Percentiles rank a stretch among this genome's conserved stretches.
Evolutionary conservation across 202 grass and related monocot species (phyloP).

Genomic region (Zizania palustris): DNA sequence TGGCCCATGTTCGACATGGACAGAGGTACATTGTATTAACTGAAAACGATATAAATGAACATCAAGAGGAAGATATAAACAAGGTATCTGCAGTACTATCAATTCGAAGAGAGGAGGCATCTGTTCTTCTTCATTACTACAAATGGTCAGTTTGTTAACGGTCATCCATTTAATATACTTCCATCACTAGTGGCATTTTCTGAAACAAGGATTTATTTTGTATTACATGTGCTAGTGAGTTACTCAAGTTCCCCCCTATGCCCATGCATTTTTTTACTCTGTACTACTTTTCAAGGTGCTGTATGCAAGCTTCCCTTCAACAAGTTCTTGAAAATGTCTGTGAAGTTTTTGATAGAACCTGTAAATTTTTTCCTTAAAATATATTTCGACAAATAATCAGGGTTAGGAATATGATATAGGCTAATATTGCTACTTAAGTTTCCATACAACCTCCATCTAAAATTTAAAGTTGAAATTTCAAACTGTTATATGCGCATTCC

Average conservation of each 20-base stretch:
- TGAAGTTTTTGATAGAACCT: slow-evolving; percentile 10
- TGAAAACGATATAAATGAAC: slow-evolving; percentile 61
- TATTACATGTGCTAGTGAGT: background rate
- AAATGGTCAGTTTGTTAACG: slow-evolving; percentile 64
- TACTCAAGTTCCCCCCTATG: background rate
- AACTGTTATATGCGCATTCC: background rate
- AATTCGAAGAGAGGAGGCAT: slow-evolving; percentile 58
- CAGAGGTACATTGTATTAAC: slow-evolving; percentile 69
- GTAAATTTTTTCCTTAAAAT: background rate
- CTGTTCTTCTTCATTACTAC: slow-evolving; percentile 71
- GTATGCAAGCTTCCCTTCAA: background rate
- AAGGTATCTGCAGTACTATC: slow-evolving; percentile 56
- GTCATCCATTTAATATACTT: background rate
- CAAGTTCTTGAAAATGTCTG: slow-evolving; percentile 1
- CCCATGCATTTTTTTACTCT: background rate
- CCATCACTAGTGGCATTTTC: background rate
- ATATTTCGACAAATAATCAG: background rate
- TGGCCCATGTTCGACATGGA: slow-evolving; percentile 25
- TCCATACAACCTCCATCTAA: background rate
- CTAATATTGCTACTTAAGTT: background rate
- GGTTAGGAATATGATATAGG: background rate
- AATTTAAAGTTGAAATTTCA: background rate
- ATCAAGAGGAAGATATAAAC: slow-evolving; percentile 73
- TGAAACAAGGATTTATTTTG: background rate
- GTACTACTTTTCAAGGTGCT: background rate